Base-by-base conservation (phyloP, 116 monocot genomes). In the Zostera marina region DNA sequence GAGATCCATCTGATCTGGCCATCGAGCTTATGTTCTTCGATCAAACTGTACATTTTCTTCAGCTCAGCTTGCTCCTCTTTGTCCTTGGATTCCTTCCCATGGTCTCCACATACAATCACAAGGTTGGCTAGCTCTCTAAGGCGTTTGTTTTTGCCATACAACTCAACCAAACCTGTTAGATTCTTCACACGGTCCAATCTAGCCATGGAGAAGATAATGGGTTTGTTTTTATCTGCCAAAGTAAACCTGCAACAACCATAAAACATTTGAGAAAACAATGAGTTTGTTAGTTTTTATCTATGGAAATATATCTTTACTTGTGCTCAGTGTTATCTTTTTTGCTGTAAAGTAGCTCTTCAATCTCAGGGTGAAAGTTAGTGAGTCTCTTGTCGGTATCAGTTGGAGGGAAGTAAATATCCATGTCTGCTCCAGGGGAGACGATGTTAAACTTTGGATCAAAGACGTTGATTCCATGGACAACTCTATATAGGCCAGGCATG, bases 401-500 rank as follows among this genome's bases (percentile, higher is more conserved):
- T 65, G 81, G 76, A 0, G 85, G 77, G 77, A 70, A 85, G 80
- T 91, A 91, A 42, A 91, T 76, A 3, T 72, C 55, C 82, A 78
- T 77, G 57, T 91, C 91, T 13, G 91, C 91, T 55, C 91, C 91
- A 9, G 85, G 91, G 39, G 91, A 85, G 53, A 90, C 84, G 24
- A 84, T 90, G 76, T 90, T 84, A 79, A 90, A 90, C 63, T 90
- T 90, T 11, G 91, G 91, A 73, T 85, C 91, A 13, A 85, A 91
- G 26, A 80, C 80, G 57, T 91, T 79, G 42, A 91, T 91, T 22
- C 91, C 91, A 22, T 91, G 85, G 38, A 91, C 91, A n/a, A 84
- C 91, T 2, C 91, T 74, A 70, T 91, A 91, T 17, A 85, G 70
- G 13, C 82, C 82, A 25, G 91, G 91, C 56, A 91, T 74, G 14